phyloP scores from a whole-genome alignment of 345 rosid genomes.

The Gossypium sturtianum region DNA sequence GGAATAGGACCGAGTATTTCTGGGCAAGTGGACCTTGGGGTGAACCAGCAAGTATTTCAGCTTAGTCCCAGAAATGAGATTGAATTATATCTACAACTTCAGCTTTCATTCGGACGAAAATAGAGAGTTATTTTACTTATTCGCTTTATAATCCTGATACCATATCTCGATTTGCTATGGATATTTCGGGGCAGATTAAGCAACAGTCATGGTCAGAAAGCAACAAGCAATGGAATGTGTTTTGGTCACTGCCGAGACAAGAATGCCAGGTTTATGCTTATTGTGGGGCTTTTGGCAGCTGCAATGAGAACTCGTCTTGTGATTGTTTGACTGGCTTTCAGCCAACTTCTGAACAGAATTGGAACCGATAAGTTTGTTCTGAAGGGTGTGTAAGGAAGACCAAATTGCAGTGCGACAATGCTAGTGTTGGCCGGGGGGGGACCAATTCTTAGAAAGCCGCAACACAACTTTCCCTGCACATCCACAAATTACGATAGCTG shows the following conservation, averaged over 20 bases:
- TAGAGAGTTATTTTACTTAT: conserved; percentile 60
- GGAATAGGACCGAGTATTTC: conserved; percentile 41
- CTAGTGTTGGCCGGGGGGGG: conserved; percentile 17
- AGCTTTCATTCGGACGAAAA: conserved; percentile 27
- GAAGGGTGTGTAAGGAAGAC: conserved; percentile 52
- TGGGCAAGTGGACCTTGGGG: conserved; percentile 79
- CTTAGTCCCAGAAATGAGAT: conserved; percentile 62
- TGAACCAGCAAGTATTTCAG: conserved; percentile 22
- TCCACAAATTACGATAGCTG: conserved; percentile 7
- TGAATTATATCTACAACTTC: conserved; percentile 36
- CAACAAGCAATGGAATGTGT: conserved; percentile 40
- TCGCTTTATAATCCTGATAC: conserved; percentile 12
- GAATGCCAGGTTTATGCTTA: conserved; percentile 61
- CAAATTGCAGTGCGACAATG: conserved; percentile 36
- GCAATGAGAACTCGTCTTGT: conserved; percentile 43
- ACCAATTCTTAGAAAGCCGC: conserved; percentile 23
- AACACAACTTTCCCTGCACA: conserved; percentile 24
- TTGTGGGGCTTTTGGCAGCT: conserved; percentile 69
- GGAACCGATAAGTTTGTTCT: conserved; percentile 50
- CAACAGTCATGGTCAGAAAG: conserved; percentile 33
- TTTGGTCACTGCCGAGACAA: conserved; percentile 51
- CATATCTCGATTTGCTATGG: conserved; percentile 42
- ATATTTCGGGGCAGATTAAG: conserved; percentile 55
- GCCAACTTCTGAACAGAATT: conserved; percentile 17
- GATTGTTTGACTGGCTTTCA: conserved; percentile 45